Percentiles rank a stretch among this genome's conserved stretches.
These are phyloP conservation scores for Colletotrichum limetticola DNA, from an alignment of 2,329 filamentous ascomycete genomes.

Conservation along the genomic window DNA sequence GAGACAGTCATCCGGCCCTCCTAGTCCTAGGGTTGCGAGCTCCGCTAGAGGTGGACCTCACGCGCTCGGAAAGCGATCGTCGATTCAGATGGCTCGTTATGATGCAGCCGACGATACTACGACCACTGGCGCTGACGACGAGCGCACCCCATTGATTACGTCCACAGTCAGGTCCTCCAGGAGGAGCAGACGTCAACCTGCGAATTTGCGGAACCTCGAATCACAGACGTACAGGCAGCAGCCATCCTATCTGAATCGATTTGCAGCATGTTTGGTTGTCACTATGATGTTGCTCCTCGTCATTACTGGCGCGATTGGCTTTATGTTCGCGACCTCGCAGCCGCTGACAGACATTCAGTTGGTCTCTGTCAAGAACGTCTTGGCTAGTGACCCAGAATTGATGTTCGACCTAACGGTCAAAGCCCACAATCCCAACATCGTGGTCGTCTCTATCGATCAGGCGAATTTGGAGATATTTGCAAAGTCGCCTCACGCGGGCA, in stretches of 20 bases:
- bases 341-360: conserved; percentile 84
- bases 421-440: conserved; percentile 92
- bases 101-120: conserved; percentile 76
- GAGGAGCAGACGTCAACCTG: conserved; percentile 64
- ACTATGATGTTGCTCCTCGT: conserved; percentile 83
- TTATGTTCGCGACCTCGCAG: conserved; percentile 92
- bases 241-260: conserved; percentile 74
- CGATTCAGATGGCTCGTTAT: conserved; percentile 72
- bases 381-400: conserved; percentile 93
- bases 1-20: conserved; percentile 73
- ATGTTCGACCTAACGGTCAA: conserved; percentile 92
- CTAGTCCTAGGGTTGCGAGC: conserved; percentile 67
- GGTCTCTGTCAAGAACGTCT: conserved; percentile 84
- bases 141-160: conserved; percentile 82
- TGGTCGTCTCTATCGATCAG: conserved; percentile 85
- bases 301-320: conserved; percentile 85
- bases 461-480: conserved; percentile 95
- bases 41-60: conserved; percentile 39
- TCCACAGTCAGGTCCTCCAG: conserved; percentile 67
- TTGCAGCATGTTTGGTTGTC: conserved; percentile 89
- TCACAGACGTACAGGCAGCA: conserved; percentile 74
- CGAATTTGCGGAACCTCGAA: conserved; percentile 77
- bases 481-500: conserved; percentile 89
- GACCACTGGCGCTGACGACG: conserved; percentile 81
- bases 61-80: conserved; percentile 57